Conservation (phyloP, 2,329 filamentous ascomycete species). For the Ilyonectria mors-panacis region DNA sequence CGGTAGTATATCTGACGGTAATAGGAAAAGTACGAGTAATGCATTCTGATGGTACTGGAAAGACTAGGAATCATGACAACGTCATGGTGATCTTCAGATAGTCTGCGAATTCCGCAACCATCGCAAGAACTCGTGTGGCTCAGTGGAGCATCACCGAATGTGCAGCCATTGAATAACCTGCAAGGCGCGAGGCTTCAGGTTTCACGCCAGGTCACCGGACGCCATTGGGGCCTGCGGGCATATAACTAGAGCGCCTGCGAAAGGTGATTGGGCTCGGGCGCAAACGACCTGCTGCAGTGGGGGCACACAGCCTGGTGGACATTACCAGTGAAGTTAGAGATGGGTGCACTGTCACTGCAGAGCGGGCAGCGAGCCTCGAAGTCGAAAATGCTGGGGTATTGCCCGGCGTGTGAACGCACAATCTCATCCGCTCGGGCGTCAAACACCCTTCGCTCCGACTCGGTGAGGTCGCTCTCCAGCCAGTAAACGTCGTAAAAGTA, state of each 20-base stretch:
- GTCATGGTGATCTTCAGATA: too few relatives aligned
- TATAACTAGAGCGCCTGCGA: background rate
- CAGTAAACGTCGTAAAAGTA: background rate
- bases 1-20: too few relatives aligned
- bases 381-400: background rate
- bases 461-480: background rate
- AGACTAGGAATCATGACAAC: too few relatives aligned
- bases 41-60: too few relatives aligned
- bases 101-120: too few relatives aligned
- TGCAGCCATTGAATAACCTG: too few relatives aligned
- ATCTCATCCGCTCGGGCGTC: background rate
- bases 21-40: too few relatives aligned
- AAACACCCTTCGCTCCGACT: background rate
- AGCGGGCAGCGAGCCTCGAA: background rate
- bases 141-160: too few relatives aligned
- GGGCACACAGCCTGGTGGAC: background rate
- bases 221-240: too few relatives aligned
- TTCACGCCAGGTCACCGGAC: too few relatives aligned
- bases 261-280: background rate
- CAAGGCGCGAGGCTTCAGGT: too few relatives aligned
- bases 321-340: background rate
- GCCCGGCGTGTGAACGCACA: background rate
- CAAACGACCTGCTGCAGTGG: background rate
- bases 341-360: background rate
- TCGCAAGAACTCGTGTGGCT: too few relatives aligned